Base-by-base conservation (phyloP, 352 stramenopile genomes). In the Thalassiosira gravida region DNA sequence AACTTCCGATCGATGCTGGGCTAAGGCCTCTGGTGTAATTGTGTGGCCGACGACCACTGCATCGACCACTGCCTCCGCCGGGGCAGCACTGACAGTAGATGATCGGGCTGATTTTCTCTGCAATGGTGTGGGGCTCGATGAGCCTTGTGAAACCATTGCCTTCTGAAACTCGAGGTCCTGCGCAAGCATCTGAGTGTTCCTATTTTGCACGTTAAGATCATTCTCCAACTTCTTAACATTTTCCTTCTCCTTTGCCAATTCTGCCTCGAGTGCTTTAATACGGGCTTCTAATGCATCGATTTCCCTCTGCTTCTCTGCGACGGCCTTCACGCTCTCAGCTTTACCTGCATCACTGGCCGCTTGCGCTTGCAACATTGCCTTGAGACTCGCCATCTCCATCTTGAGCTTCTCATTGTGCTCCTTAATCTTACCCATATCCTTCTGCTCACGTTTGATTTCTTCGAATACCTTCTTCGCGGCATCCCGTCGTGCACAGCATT, bases 321-420 rank as follows among this genome's bases (percentile, higher is more conserved):
- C 78, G 39, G 77, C 83, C 18, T 78, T 77, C 37, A 74, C 57
- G 69, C 84, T 90, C 58, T 86, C 76, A 27, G 56, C 65, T 74
- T 88, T 91, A 9, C 80, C 83, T 0, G 78, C 80, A 63, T 78
- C 74, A 74, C 85, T 86, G 22, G 89, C 82, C 11, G 88, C 86
- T 61, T 92, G 87, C n/a, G 87, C 87, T 74, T 86, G 75, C 78
- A 93, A 74, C 86, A 92, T 93, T 46, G 90, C 86, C 27, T 90
- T 92, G 29, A 93, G 79, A 89, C 84, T 92, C 29, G 88, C 83
- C 90, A 93, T 93, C 78, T 92, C 89, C 77, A 85, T 82, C 67
- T 95, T 93, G 25, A 93, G 80, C 59, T 91, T 92, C 59, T 92
- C 83, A 58, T 93, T 93, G 69, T 91, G 86, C 57, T 88, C 68